Conservation (phyloP, 768 basidiomycete species). For the Calocera cornea region DNA sequence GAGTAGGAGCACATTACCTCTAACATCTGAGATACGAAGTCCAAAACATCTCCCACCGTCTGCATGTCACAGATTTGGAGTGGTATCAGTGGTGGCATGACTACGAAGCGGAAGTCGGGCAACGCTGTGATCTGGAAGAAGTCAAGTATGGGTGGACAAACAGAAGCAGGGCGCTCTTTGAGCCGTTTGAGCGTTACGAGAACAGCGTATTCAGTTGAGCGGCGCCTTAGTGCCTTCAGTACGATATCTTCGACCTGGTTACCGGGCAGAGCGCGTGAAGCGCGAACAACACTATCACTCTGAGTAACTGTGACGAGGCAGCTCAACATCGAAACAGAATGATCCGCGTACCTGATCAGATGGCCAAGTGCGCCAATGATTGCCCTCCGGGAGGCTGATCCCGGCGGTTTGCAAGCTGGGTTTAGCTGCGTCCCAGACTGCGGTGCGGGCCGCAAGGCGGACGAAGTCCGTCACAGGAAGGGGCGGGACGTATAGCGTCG, state of each 20-base stretch:
- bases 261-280: background rate
- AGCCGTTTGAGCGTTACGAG: background rate
- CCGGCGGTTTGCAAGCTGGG: background rate
- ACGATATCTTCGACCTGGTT: background rate
- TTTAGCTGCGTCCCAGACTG: background rate
- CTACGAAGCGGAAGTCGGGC: background rate
- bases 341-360: background rate
- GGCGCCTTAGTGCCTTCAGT: background rate
- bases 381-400: background rate
- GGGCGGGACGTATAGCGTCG: too few species aligned
- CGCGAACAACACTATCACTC: background rate
- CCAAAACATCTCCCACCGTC: background rate
- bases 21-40: background rate
- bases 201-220: background rate
- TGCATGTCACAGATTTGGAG: background rate
- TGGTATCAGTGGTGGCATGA: background rate
- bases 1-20: background rate
- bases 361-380: background rate
- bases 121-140: too few species aligned
- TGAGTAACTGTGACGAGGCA: background rate
- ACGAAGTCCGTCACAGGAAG: background rate
- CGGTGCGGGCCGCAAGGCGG: background rate
- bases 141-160: too few species aligned
- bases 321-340: background rate
- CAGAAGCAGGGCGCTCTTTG: too few species aligned